Evolutionary conservation across 2,329 filamentous ascomycete species (phyloP), one percentile per base, ranked within the genome.

Genomic region (Talaromyces amestolkiae): DNA sequence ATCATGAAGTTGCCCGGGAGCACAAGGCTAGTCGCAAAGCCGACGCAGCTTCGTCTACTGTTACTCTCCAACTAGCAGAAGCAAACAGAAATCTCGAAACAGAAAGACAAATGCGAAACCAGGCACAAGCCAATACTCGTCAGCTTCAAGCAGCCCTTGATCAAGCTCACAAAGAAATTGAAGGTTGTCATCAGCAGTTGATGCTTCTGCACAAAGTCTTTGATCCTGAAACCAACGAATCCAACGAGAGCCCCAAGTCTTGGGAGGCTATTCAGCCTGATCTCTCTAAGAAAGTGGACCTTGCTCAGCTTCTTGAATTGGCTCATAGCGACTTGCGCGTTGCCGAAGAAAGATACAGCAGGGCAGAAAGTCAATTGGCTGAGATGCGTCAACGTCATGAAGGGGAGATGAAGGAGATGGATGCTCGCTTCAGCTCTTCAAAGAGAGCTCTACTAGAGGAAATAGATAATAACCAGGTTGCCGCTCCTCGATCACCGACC

Each of bases 1-100:
- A 92, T 70, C 94, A 98, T 71, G 93, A 98, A 77, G 86, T 97
- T 63, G 91, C 91, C 59, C 86, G 93, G 35, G 94, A 97, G 78
- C 92, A 93, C 73, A 96, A 97, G 80, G 88, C 89, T 22, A 95
- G 89, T 73, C 89, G 94, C 66, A 95, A 91, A 74, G 94, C 93
- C 3, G 94, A 98, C 78, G 96, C 97, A 76, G 86, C 89, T 24
- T 89, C 92, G 19, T 96, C 92, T 0, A 90, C 88, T 41, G 86
- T 90, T 66, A 91, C 89, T 7, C 87, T 91, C 24, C 93, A 98
- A 75, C 84, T 98, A 33, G 92, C 93, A 9, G 95, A 98, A 75
- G 89, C 89, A 15, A 96, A 97, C 73, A 88, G 93, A 37, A 95
- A 90, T 64, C 86, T 97, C 24, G 95, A 98, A 72, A 93, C 93